Percentiles rank a stretch among this genome's conserved stretches.
phyloP scores from a whole-genome alignment of 179 eudicot genomes.

The Gypsophila paniculata region DNA sequence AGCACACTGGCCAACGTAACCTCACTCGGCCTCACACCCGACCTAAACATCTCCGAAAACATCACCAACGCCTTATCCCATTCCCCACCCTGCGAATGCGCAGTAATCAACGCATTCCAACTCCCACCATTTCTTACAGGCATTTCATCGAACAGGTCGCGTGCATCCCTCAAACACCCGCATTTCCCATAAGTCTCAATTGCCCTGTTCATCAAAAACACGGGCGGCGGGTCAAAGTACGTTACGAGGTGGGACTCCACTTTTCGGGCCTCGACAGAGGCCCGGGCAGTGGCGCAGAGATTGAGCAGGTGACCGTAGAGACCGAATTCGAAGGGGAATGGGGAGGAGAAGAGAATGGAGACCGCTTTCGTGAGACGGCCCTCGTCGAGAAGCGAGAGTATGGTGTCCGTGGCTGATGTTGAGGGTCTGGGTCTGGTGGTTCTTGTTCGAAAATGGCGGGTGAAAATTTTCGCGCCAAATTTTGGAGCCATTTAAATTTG shows the following conservation, averaged over 20 bases:
- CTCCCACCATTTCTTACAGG: conserved; percentile 73
- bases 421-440: not conserved
- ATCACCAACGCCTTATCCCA: conserved; percentile 35
- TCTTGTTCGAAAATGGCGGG: conserved; percentile 16
- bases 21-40: conserved; percentile 40
- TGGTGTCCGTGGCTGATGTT: conserved; percentile 28
- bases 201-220: conserved; percentile 60
- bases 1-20: conserved; percentile 58
- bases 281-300: conserved; percentile 38
- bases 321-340: conserved; percentile 39
- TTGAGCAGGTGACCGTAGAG: conserved; percentile 57
- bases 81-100: conserved; percentile 35
- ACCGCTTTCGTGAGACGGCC: conserved; percentile 52
- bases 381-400: conserved; percentile 38
- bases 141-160: conserved; percentile 76
- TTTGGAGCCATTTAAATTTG: conserved; percentile 14
- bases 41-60: conserved; percentile 44
- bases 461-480: conserved; percentile 16
- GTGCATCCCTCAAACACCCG: conserved; percentile 53
- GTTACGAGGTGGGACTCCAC: conserved; percentile 63
- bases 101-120: conserved; percentile 67
- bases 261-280: conserved; percentile 62
- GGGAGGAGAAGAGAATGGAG: conserved; percentile 55
- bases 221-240: conserved; percentile 48
- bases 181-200: conserved; percentile 61